These are phyloP conservation scores for Dryas alaskensis DNA, from an alignment of 306 rosid genomes.

Conservation along the genomic window DNA sequence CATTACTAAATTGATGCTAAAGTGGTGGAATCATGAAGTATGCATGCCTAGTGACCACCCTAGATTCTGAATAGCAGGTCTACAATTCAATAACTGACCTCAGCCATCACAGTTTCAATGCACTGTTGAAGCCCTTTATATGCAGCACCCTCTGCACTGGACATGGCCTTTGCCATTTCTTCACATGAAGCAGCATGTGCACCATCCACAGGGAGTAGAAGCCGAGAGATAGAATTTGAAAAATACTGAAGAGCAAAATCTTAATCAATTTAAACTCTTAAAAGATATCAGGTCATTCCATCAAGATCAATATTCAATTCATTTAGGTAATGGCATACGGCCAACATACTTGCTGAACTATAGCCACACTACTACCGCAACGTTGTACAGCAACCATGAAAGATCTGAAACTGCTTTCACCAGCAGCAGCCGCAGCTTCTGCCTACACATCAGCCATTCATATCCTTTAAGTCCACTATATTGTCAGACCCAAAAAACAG, in stretches of 20 bases:
- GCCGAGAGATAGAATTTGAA: slow-evolving; percentile 92
- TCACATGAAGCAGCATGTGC: slow-evolving; percentile 99
- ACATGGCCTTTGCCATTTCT: slow-evolving; percentile 98
- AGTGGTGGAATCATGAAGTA: slow-evolving; percentile 12
- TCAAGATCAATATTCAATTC: slow-evolving; percentile 13
- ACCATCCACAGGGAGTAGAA: slow-evolving; percentile 96
- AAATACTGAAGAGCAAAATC: slow-evolving; percentile 63
- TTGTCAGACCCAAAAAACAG: not conserved
- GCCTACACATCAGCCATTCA: slow-evolving; percentile 62
- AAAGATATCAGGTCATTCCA: slow-evolving; percentile 12
- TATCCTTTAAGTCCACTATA: slow-evolving; percentile 17
- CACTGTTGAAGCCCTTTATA: slow-evolving; percentile 90
- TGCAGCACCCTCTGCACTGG: slow-evolving; percentile 99
- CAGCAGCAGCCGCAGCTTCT: slow-evolving; percentile 99
- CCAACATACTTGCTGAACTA: slow-evolving; percentile 87
- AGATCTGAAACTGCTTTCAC: slow-evolving; percentile 99
- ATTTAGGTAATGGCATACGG: slow-evolving; percentile 23
- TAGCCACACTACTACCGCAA: slow-evolving; percentile 98
- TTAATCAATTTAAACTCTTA: slow-evolving; percentile 26
- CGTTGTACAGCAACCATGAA: slow-evolving; percentile 99
- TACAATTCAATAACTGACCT: slow-evolving; percentile 53
- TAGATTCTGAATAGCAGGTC: slow-evolving; percentile 1
- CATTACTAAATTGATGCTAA: not conserved
- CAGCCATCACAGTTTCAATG: slow-evolving; percentile 99
- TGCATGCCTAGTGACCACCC: slow-evolving; percentile 16